A percentile compares a stretch with the other conserved stretches of the same genome.
Conservation (phyloP, 331 rosid species). For the Pyracantha coccinea region DNA sequence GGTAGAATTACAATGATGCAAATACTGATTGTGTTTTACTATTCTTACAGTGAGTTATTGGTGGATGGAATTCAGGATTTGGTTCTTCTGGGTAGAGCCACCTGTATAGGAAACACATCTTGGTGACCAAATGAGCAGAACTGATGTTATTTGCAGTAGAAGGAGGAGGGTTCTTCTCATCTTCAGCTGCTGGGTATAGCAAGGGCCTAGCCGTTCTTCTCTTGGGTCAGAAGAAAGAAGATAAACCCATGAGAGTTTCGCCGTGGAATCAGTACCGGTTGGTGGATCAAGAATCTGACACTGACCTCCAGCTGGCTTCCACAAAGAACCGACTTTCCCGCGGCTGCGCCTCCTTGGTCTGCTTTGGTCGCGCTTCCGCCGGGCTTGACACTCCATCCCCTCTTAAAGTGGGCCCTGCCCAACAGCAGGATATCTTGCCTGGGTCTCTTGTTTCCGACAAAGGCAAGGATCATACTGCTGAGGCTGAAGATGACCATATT, state of each 20-base stretch:
- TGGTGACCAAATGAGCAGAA: conserved; percentile 81
- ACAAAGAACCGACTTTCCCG: conserved; percentile 72
- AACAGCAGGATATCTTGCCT: conserved; percentile 66
- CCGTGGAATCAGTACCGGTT: conserved; percentile 99
- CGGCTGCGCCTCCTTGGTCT: conserved; percentile 92
- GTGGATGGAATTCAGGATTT: conserved; percentile 30
- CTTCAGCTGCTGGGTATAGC: conserved; percentile 96
- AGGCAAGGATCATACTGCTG: conserved; percentile 41
- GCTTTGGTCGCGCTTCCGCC: conserved; percentile 94
- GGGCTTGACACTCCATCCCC: conserved; percentile 72
- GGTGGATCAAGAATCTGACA: conserved; percentile 89
- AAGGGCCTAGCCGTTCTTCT: conserved; percentile 93
- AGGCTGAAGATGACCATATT: conserved; percentile 27
- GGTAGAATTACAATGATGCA: background rate
- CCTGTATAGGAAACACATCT: conserved; percentile 21
- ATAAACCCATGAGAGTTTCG: conserved; percentile 95
- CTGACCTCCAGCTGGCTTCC: conserved; percentile 99
- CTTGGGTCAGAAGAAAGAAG: conserved; percentile 86
- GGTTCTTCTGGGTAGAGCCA: conserved; percentile 39
- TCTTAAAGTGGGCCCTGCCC: conserved; percentile 88
- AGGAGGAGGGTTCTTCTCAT: conserved; percentile 98
- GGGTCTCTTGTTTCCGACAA: conserved; percentile 45
- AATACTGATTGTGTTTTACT: background rate
- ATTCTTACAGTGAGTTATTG: conserved; percentile 25
- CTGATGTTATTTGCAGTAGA: conserved; percentile 98